A percentile compares a stretch with the other conserved stretches of the same genome.
Evolutionary conservation across 495 filamentous ascomycete species (phyloP).

Genomic region (Neurospora sp.): DNA sequence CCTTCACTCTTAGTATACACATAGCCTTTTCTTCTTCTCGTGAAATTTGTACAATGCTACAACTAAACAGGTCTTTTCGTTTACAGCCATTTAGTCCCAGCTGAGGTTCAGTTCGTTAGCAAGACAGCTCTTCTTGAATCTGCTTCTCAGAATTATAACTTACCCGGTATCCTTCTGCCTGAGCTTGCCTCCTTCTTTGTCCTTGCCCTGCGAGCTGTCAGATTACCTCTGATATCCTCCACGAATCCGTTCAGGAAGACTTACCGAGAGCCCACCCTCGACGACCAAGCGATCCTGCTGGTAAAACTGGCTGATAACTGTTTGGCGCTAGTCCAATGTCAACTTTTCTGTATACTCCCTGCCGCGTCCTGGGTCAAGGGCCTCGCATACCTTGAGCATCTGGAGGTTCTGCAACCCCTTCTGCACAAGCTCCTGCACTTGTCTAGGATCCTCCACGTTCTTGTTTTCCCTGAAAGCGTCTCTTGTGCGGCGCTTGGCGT

Average conservation of each 20-base stretch:
- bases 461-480: slow-evolving; percentile 82
- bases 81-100: background rate
- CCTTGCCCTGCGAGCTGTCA: slow-evolving; percentile 52
- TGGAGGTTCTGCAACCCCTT: slow-evolving; percentile 80
- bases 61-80: background rate
- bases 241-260: slow-evolving; percentile 1
- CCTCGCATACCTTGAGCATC: slow-evolving; percentile 69
- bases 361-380: background rate
- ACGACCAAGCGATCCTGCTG: slow-evolving; percentile 87
- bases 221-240: background rate
- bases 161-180: slow-evolving; percentile 26
- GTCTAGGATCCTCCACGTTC: slow-evolving; percentile 54
- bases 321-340: slow-evolving; percentile 64
- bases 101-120: background rate
- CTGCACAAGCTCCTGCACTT: slow-evolving; percentile 81
- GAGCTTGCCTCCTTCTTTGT: slow-evolving; percentile 51
- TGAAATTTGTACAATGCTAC: background rate
- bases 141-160: background rate
- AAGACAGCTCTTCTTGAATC: background rate
- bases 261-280: slow-evolving; percentile 61
- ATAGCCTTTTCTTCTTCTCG: background rate
- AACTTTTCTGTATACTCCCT: background rate
- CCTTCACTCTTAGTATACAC: background rate
- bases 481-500: slow-evolving; percentile 76
- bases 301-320: slow-evolving; percentile 88